These are phyloP conservation scores for Metschnikowia sp. DNA, from an alignment of 805 yeast genomes.

Conservation along the genomic window DNA sequence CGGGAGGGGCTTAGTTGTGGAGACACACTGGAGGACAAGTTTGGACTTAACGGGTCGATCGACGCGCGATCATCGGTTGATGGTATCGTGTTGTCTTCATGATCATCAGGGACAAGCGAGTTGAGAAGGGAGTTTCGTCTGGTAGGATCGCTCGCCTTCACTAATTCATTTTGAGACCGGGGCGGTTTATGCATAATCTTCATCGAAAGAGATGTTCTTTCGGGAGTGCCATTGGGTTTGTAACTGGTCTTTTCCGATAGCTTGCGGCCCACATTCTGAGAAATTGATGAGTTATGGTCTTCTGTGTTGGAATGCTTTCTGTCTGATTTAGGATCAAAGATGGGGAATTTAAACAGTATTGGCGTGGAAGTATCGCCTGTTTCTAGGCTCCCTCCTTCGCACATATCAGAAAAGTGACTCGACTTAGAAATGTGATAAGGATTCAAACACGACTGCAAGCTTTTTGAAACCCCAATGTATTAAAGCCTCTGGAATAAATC, in stretches of 20 bases:
- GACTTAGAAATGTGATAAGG: too few relatives aligned
- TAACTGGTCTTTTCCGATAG: too few relatives aligned
- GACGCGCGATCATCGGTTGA: too few relatives aligned
- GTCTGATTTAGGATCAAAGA: background rate
- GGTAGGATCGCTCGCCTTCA: conserved; percentile 28
- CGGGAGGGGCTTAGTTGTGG: background rate
- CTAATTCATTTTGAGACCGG: conserved; percentile 29
- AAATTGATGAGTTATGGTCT: background rate
- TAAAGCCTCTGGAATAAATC: too few relatives aligned
- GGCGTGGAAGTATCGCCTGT: too few relatives aligned
- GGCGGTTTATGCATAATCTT: conserved; percentile 39
- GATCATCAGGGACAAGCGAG: conserved; percentile 5
- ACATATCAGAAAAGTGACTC: background rate
- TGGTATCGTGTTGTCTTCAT: background rate
- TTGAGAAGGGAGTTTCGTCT: conserved; percentile 26
- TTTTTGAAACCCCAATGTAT: too few relatives aligned
- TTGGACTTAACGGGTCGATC: too few relatives aligned
- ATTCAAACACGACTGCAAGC: too few relatives aligned
- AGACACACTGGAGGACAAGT: background rate
- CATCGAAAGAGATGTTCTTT: conserved; percentile 27
- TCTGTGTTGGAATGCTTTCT: background rate
- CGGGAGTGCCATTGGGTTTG: conserved; percentile 1
- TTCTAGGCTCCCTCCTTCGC: background rate
- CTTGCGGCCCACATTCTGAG: too few relatives aligned
- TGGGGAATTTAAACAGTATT: too few relatives aligned